phyloP scores from a whole-genome alignment of 129 eudicot genomes.

The Logfia minima region DNA sequence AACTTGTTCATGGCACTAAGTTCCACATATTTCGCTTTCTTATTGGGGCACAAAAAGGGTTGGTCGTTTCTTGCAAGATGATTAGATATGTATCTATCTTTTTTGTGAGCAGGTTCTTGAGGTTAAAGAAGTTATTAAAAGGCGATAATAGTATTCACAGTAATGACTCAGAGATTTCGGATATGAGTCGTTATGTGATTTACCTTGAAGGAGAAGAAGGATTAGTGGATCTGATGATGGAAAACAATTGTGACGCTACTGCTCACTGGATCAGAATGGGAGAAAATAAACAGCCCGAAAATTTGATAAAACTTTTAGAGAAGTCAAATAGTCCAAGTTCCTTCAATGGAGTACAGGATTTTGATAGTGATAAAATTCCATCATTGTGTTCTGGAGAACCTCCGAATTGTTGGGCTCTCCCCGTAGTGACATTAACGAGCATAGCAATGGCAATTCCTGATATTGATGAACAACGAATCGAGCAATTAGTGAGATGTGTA shows the following conservation, averaged over 20 bases:
- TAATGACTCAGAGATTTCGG: conserved; percentile 18
- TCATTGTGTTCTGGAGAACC: conserved; percentile 47
- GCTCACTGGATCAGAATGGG: conserved; percentile 57
- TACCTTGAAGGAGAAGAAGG: conserved; percentile 82
- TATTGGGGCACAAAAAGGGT: conserved; percentile 38
- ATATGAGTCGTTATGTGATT: conserved; percentile 52
- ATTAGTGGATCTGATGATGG: conserved; percentile 52
- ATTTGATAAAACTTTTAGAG: conserved; percentile 47
- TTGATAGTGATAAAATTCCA: conserved; percentile 50
- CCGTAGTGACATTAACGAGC: conserved; percentile 68
- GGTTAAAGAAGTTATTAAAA: conserved; percentile 16
- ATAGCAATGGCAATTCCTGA: conserved; percentile 56
- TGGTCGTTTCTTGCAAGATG: conserved; percentile 45
- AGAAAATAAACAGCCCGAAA: conserved; percentile 49
- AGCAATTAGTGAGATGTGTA: conserved; percentile 46
- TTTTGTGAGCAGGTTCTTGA: conserved; percentile 26
- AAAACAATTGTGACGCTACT: conserved; percentile 44
- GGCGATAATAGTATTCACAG: conserved; percentile 17
- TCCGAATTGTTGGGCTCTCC: conserved; percentile 84
- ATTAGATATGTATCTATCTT: conserved; percentile 39
- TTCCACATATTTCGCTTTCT: conserved; percentile 27
- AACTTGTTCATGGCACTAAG: conserved; percentile 33
- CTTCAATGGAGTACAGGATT: conserved; percentile 45
- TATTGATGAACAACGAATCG: conserved; percentile 24
- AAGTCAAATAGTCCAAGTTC: conserved; percentile 20